Evolutionary conservation across 176 grass and related monocot species (phyloP).

Genomic region (Ensete glaucum): DNA sequence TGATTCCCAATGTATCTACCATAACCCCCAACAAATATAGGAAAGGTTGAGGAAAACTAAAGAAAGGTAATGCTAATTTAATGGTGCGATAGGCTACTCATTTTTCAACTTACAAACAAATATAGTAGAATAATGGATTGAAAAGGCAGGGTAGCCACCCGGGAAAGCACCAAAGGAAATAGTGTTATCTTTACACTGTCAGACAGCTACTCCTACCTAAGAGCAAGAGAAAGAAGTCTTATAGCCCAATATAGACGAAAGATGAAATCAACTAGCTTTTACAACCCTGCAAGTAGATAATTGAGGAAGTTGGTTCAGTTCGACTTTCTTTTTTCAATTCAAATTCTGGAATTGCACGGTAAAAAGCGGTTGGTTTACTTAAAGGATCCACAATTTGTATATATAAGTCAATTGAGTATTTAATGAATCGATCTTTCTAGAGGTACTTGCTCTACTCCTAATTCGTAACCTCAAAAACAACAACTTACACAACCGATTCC

Average conservation of each 20-base stretch:
- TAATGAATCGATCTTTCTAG: too few relatives aligned
- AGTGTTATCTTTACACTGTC: too few relatives aligned
- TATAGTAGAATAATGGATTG: background rate
- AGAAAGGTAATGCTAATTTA: background rate
- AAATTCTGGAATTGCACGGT: background rate
- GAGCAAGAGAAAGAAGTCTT: too few relatives aligned
- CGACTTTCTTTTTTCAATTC: background rate
- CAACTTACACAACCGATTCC: too few relatives aligned
- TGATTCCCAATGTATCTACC: background rate
- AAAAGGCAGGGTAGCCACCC: too few relatives aligned
- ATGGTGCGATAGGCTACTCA: background rate
- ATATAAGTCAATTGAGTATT: too few relatives aligned
- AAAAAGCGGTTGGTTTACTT: background rate
- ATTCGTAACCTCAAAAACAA: too few relatives aligned
- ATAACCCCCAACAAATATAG: background rate
- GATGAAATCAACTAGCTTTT: too few relatives aligned
- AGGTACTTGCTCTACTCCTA: too few relatives aligned
- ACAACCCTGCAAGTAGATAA: background rate
- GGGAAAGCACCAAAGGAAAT: too few relatives aligned
- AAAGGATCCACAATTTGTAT: background rate
- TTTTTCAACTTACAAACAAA: background rate
- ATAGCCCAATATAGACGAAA: too few relatives aligned
- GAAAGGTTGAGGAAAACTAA: background rate
- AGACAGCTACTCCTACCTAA: too few relatives aligned
- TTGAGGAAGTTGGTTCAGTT: background rate